Evolutionary conservation across 1,139 yeast genomes (phyloP), one percentile per base, ranked within the genome.

Genomic region (Nakaseomyces nivariensis): DNA sequence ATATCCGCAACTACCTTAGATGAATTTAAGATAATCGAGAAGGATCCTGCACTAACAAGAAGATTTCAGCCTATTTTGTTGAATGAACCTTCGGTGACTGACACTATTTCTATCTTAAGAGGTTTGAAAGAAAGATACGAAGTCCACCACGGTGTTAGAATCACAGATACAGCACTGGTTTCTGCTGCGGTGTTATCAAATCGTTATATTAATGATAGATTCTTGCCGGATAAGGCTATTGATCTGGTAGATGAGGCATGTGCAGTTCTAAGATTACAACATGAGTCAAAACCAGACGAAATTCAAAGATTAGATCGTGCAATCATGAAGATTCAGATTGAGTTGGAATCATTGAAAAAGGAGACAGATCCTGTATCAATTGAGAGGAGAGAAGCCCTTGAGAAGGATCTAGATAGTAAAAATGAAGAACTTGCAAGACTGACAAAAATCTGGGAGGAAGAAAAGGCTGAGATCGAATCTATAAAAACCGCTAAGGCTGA

Each of bases 141-240:
- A 64, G 96, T 92, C 3, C 98, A 92, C 63, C 98, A 92, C 63
- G 98, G 98, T 68, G 98, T 92, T n/a, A 78, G 97, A 56, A 88
- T 92, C 51, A 78, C 94, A 5, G 98, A 92, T 65, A 78, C 90
- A 42, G 97, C 98, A 0, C 74, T 92, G 51, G 97, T 92, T 1
- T 85, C 96, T 0, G 96, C 97, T 9, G 96, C 97, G 0, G 81
- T 86, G 4, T 81, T 90, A 62, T 83, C 96, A 33, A 87, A 88
- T 62, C 76, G 98, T 56, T 92, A 92, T 66, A 87, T 92, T 50
- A 86, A 95, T 6, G 97, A 92, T 66, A 71, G 97, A 50, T 88
- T 81, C 61, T 72, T 92, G 45, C 98, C 98, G 0, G 98, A 92
- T 66, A 92, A 92, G 70, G 97, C 97, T 9, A 89, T 92, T 58